These are phyloP conservation scores for Bruguiera parviflora DNA, from an alignment of 345 rosid genomes.

Conservation along the genomic window DNA sequence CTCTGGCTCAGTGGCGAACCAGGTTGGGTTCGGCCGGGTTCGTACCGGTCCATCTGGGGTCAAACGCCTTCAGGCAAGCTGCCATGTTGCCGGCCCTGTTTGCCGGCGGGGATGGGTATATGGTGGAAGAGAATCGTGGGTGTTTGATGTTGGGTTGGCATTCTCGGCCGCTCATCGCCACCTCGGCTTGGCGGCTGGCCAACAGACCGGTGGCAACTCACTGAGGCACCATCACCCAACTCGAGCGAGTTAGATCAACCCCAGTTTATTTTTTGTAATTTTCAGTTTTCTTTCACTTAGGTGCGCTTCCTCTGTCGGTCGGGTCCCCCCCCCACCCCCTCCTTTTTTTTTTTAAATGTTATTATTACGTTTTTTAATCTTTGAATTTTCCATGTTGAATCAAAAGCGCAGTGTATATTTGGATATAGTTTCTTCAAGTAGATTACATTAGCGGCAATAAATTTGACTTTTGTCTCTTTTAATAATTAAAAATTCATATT, in stretches of 20 bases:
- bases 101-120: constrained; percentile 73
- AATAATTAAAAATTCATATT: too few relatives aligned
- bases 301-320: background rate
- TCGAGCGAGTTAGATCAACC: background rate
- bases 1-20: constrained; percentile 53
- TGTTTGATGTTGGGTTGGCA: constrained; percentile 82
- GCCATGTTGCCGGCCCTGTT: constrained; percentile 64
- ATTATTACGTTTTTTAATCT: background rate
- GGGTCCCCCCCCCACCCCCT: too few relatives aligned
- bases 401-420: too few relatives aligned
- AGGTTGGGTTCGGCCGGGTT: constrained; percentile 65
- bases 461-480: too few relatives aligned
- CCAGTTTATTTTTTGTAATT: background rate
- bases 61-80: constrained; percentile 80
- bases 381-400: background rate
- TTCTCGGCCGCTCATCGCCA: constrained; percentile 65
- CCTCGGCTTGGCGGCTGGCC: constrained; percentile 48
- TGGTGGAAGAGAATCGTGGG: constrained; percentile 72
- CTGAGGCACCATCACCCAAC: background rate
- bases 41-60: constrained; percentile 59
- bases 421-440: too few relatives aligned
- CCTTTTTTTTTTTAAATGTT: background rate
- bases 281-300: background rate
- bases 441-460: too few relatives aligned
- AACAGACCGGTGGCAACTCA: background rate